Evolutionary conservation across 2,329 filamentous ascomycete genomes (phyloP).

Genomic region (Ophiostoma piceae): DNA sequence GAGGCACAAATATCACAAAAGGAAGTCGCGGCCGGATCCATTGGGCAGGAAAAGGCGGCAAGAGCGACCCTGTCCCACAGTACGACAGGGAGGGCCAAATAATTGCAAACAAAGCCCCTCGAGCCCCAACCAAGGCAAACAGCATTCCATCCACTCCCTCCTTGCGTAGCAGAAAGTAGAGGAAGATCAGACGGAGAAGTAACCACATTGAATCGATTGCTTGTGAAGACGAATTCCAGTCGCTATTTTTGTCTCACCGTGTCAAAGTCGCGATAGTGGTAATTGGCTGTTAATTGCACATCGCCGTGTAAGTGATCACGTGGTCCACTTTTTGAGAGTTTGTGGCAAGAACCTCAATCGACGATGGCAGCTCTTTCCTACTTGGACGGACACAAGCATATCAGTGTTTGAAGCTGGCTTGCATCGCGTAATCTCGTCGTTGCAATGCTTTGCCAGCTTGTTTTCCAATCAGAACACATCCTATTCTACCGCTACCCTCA

Average conservation of each 20-base stretch:
- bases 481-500: not conserved
- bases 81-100: not conserved
- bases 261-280: not conserved
- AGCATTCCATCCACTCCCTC: not conserved
- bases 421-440: not conserved
- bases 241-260: not conserved
- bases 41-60: not conserved
- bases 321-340: not conserved
- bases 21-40: not conserved
- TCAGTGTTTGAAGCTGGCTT: not conserved
- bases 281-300: not conserved
- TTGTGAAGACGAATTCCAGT: not conserved
- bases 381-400: not conserved
- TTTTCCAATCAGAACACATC: not conserved
- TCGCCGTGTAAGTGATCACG: slow-evolving; percentile 10
- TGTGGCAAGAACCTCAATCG: not conserved
- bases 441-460: not conserved
- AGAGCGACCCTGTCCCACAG: slow-evolving; percentile 11
- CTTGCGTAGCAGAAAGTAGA: not conserved
- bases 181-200: not conserved
- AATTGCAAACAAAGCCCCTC: not conserved
- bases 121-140: not conserved
- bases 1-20: not conserved
- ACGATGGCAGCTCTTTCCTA: not conserved
- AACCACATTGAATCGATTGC: not conserved